These are phyloP conservation scores for Rhizopus arrhizus DNA, from an alignment of 371 early-diverging fungal genomes.

Conservation along the genomic window DNA sequence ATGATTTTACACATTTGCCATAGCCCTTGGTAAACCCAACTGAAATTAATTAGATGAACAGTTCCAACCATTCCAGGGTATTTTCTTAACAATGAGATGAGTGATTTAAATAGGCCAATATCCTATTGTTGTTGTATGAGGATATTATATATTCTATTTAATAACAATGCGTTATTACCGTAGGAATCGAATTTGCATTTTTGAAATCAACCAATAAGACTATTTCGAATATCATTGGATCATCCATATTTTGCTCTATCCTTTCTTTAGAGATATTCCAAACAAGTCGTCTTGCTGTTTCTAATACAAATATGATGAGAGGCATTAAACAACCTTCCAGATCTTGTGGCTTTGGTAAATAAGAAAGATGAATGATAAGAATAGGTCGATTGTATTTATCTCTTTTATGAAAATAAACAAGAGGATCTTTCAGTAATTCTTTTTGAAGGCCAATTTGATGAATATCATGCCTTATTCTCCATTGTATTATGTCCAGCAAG, in stretches of 20 bases:
- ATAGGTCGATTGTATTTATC: slow-evolving; percentile 44
- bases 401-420: slow-evolving; percentile 42
- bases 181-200: slow-evolving; percentile 37
- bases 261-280: slow-evolving; percentile 31
- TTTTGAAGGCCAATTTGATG: slow-evolving; percentile 21
- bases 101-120: slow-evolving; percentile 27
- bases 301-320: slow-evolving; percentile 43
- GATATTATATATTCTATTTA: background rate
- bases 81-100: slow-evolving; percentile 39
- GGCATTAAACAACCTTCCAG: slow-evolving; percentile 32
- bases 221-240: slow-evolving; percentile 35
- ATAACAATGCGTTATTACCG: slow-evolving; percentile 19
- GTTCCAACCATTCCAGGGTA: slow-evolving; percentile 45
- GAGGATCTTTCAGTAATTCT: slow-evolving; percentile 30
- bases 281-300: slow-evolving; percentile 35
- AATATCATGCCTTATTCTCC: slow-evolving; percentile 41
- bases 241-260: slow-evolving; percentile 7
- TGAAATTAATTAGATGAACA: slow-evolving; percentile 45
- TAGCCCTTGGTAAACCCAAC: slow-evolving; percentile 54
- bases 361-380: slow-evolving; percentile 34
- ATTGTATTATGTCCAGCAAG: slow-evolving; percentile 43
- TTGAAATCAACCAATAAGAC: slow-evolving; percentile 46
- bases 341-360: slow-evolving; percentile 33
- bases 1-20: slow-evolving; percentile 55
- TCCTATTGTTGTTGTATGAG: slow-evolving; percentile 29